These are phyloP conservation scores for Multifurca ochricompacta DNA, from an alignment of 768 basidiomycete genomes.

Conservation along the genomic window DNA sequence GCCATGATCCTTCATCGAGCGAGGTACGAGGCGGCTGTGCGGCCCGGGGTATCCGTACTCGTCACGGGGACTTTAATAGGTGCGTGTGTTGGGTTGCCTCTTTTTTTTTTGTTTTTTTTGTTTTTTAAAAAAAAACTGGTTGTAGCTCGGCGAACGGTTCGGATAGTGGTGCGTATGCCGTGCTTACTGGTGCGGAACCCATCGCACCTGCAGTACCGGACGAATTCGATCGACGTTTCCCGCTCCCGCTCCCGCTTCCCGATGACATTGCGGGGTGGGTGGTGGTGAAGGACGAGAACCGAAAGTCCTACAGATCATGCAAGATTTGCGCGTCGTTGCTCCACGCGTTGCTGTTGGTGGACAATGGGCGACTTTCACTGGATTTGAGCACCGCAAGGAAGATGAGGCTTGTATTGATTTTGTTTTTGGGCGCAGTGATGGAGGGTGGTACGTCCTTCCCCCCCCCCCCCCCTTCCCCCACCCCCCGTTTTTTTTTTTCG, in stretches of 20 bases:
- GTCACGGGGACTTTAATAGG: constrained; percentile 46
- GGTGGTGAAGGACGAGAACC: constrained; percentile 23
- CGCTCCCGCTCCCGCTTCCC: constrained; percentile 24
- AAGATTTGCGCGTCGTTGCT: constrained; percentile 37
- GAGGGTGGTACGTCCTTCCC: constrained; percentile 34
- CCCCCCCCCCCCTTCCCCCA: no score
- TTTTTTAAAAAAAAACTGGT: background rate
- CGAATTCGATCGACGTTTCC: constrained; percentile 37
- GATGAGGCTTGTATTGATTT: constrained; percentile 42
- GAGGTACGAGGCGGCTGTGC: constrained; percentile 36
- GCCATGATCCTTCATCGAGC: constrained; percentile 45
- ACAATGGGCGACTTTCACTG: constrained; percentile 46
- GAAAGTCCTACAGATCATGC: constrained; percentile 34
- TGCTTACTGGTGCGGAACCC: constrained; percentile 36
- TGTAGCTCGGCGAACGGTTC: constrained; percentile 35
- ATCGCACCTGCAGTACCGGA: constrained; percentile 37
- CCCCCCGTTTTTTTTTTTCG: background rate
- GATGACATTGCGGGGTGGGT: no score
- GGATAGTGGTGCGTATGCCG: constrained; percentile 44
- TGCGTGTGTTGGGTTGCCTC: background rate
- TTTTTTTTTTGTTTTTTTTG: background rate
- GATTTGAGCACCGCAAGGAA: constrained; percentile 37
- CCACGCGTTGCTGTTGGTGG: constrained; percentile 37
- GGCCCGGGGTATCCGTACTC: constrained; percentile 32
- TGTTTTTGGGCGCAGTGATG: constrained; percentile 41